A percentile compares a stretch with the other conserved stretches of the same genome.
These are phyloP conservation scores for Pseudoperonospora humuli DNA, from an alignment of 352 stramenopile species.

Conservation along the genomic window DNA sequence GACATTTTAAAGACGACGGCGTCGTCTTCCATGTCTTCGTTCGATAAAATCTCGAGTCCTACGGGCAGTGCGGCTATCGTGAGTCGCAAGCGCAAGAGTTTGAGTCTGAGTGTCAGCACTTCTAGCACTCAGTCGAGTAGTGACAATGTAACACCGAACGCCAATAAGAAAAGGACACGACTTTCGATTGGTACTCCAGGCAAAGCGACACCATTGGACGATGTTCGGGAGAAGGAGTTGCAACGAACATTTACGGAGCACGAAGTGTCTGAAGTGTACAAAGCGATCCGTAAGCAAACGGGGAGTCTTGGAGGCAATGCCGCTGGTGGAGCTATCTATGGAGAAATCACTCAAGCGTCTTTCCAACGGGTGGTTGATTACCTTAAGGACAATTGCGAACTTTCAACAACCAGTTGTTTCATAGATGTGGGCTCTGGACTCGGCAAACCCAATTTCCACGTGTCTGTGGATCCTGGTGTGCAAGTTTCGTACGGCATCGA, in stretches of 20 bases:
- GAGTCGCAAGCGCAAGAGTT: slow-evolving; percentile 51
- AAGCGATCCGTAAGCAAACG: slow-evolving; percentile 90
- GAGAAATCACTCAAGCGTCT: slow-evolving; percentile 93
- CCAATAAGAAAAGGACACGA: slow-evolving; percentile 49
- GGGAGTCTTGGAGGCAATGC: slow-evolving; percentile 92
- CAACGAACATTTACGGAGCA: slow-evolving; percentile 71
- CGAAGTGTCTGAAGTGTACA: slow-evolving; percentile 86
- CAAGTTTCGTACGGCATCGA: slow-evolving; percentile 94
- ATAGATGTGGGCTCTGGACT: slow-evolving; percentile 96
- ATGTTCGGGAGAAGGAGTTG: slow-evolving; percentile 50
- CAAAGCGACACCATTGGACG: slow-evolving; percentile 62
- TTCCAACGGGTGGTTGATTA: slow-evolving; percentile 96
- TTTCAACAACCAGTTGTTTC: slow-evolving; percentile 87
- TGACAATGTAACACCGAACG: slow-evolving; percentile 8
- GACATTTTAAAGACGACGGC: slow-evolving; percentile 5
- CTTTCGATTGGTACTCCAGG: slow-evolving; percentile 60
- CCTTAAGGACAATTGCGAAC: slow-evolving; percentile 88
- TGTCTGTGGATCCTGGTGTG: slow-evolving; percentile 92
- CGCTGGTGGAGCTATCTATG: slow-evolving; percentile 95
- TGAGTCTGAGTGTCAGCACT: too few relatives aligned
- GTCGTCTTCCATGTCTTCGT: not conserved
- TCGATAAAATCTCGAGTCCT: slow-evolving; percentile 1
- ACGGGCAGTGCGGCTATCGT: not conserved
- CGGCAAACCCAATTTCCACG: slow-evolving; percentile 97
- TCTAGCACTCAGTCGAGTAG: slow-evolving; percentile 9